A percentile compares a stretch with the other conserved stretches of the same genome.
These are phyloP conservation scores for Sarcomyxa edulis DNA, from an alignment of 768 basidiomycete genomes.

Conservation along the genomic window DNA sequence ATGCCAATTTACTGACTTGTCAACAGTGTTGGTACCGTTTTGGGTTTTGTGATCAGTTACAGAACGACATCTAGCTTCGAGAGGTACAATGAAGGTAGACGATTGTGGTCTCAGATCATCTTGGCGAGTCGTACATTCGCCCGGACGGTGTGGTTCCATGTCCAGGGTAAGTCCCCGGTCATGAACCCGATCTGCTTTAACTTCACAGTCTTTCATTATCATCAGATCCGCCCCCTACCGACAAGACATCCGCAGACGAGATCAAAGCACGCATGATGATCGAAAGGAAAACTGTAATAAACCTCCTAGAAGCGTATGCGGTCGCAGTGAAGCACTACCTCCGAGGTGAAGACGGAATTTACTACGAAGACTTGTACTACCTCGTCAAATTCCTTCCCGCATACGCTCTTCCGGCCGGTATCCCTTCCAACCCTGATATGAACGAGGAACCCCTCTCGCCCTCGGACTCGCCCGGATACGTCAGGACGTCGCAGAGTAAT, in stretches of 20 bases:
- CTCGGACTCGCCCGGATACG: no score
- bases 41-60: conserved; percentile 73
- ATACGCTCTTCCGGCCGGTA: conserved; percentile 49
- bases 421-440: conserved; percentile 32
- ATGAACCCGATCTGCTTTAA: background rate
- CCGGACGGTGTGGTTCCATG: conserved; percentile 55
- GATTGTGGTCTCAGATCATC: conserved; percentile 66
- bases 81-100: conserved; percentile 70
- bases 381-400: conserved; percentile 70
- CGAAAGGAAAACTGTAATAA: conserved; percentile 67
- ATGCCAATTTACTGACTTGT: background rate
- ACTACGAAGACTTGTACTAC: conserved; percentile 56
- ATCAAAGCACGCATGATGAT: conserved; percentile 44
- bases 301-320: conserved; percentile 60
- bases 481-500: conserved; percentile 2
- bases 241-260: conserved; percentile 18
- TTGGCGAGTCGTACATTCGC: conserved; percentile 51
- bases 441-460: no score
- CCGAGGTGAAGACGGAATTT: conserved; percentile 49
- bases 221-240: conserved; percentile 10
- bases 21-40: conserved; percentile 49
- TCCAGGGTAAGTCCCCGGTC: conserved; percentile 32
- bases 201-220: conserved; percentile 13
- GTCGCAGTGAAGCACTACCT: conserved; percentile 70
- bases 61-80: conserved; percentile 70